phyloP scores from a whole-genome alignment of 768 basidiomycete species.

The Podaxis rugospora region DNA sequence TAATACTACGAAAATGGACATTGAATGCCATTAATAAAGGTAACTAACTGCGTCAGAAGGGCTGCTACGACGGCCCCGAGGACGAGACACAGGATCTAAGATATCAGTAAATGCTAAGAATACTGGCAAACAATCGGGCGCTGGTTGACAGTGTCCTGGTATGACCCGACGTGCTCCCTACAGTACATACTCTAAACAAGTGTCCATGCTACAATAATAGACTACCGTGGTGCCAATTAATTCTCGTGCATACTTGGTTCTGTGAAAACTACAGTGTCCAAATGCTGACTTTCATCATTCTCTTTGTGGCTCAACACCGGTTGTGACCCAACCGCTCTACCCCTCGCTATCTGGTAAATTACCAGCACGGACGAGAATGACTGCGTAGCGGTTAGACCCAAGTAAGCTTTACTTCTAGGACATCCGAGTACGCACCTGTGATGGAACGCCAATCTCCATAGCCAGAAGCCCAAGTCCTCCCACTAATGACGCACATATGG shows the following conservation, averaged over 20 bases:
- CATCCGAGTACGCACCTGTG: not conserved
- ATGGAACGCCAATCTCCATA: not conserved
- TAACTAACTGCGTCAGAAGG: too few species aligned
- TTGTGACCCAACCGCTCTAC: not conserved
- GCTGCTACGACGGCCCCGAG: too few species aligned
- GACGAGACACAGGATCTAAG: too few species aligned
- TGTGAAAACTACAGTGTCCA: not conserved
- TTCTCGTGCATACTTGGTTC: not conserved
- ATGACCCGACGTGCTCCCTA: too few species aligned
- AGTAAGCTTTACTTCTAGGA: too few species aligned
- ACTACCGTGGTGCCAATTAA: not conserved
- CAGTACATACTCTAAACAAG: too few species aligned
- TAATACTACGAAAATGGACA: too few species aligned
- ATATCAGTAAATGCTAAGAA: too few species aligned
- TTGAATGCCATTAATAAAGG: too few species aligned
- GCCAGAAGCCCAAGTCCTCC: not conserved
- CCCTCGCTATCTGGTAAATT: constrained; percentile 4
- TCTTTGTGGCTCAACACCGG: not conserved
- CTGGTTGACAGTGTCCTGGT: too few species aligned
- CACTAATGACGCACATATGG: not conserved
- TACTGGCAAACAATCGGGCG: too few species aligned
- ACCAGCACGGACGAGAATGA: not conserved
- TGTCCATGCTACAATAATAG: too few species aligned
- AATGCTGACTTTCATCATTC: not conserved
- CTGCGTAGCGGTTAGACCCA: not conserved